phyloP scores from a whole-genome alignment of 352 stramenopile genomes.

The Plasmopara viticola region DNA sequence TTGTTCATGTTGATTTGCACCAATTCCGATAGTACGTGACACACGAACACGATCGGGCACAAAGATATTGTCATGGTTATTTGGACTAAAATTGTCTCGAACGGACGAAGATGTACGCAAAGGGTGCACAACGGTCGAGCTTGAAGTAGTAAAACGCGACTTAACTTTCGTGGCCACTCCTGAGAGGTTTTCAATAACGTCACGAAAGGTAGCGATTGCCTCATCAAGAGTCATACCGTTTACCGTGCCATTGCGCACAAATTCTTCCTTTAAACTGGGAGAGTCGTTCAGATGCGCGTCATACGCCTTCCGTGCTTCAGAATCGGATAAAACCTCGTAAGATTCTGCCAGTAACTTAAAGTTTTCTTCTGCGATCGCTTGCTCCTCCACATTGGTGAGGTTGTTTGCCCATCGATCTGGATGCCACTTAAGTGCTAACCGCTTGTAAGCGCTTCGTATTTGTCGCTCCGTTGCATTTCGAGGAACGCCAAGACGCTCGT shows the following conservation, averaged over 20 bases:
- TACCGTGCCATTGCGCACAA: slow-evolving; percentile 71
- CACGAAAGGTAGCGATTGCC: slow-evolving; percentile 70
- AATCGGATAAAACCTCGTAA: slow-evolving; percentile 76
- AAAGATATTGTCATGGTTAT: slow-evolving; percentile 86
- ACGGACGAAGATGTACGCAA: slow-evolving; percentile 28
- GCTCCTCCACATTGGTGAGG: slow-evolving; percentile 39
- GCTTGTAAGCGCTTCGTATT: slow-evolving; percentile 72
- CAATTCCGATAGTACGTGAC: slow-evolving; percentile 47
- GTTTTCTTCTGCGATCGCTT: slow-evolving; percentile 61
- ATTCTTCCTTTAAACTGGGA: slow-evolving; percentile 58
- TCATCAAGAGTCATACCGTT: slow-evolving; percentile 81
- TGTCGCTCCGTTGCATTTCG: slow-evolving; percentile 56
- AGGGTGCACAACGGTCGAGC: slow-evolving; percentile 58
- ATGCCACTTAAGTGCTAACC: slow-evolving; percentile 80
- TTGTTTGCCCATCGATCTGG: slow-evolving; percentile 68
- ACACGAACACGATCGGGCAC: slow-evolving; percentile 64
- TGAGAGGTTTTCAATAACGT: slow-evolving; percentile 62
- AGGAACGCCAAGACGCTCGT: slow-evolving; percentile 69
- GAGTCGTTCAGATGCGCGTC: slow-evolving; percentile 50
- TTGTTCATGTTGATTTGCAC: slow-evolving; percentile 51
- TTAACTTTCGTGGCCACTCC: slow-evolving; percentile 52
- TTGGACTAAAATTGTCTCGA: slow-evolving; percentile 40
- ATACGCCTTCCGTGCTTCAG: slow-evolving; percentile 50
- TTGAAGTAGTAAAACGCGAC: slow-evolving; percentile 60
- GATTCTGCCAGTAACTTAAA: slow-evolving; percentile 83